Evolutionary conservation across 805 yeast species (phyloP).

Genomic region (Suhomyces emberorum): DNA sequence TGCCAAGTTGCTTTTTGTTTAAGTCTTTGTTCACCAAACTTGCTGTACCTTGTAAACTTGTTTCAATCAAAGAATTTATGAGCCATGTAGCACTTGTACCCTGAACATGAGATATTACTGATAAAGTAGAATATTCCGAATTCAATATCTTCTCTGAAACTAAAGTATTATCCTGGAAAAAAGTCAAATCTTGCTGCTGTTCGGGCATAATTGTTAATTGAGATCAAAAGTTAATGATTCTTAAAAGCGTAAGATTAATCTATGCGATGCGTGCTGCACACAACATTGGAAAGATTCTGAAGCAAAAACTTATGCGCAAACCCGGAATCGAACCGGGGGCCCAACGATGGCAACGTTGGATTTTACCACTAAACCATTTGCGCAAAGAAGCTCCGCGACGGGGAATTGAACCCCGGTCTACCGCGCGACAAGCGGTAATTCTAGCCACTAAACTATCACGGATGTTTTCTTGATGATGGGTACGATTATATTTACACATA

Average conservation of each 20-base stretch:
- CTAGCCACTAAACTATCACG: slow-evolving; percentile 19
- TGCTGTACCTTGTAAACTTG: slow-evolving; percentile 45
- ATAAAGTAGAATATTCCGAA: slow-evolving; percentile 12
- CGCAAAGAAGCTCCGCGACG: slow-evolving; percentile 15
- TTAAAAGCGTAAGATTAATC: too few species aligned
- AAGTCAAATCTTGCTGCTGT: slow-evolving; percentile 49
- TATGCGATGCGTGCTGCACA: too few species aligned
- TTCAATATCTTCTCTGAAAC: slow-evolving; percentile 22
- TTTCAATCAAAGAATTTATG: slow-evolving; percentile 51
- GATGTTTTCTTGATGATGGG: too few species aligned
- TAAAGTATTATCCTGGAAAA: slow-evolving; percentile 52
- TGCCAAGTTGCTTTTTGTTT: slow-evolving; percentile 12
- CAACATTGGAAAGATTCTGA: not conserved
- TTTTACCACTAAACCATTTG: slow-evolving; percentile 9
- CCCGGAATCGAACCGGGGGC: slow-evolving; percentile 10
- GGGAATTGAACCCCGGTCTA: slow-evolving; percentile 21
- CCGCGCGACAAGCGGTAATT: slow-evolving; percentile 21
- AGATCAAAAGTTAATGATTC: too few species aligned
- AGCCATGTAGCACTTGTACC: slow-evolving; percentile 70
- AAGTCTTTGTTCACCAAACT: slow-evolving; percentile 36
- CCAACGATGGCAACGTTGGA: slow-evolving; percentile 10
- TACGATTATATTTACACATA: too few species aligned
- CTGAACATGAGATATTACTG: slow-evolving; percentile 31
- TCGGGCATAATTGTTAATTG: too few species aligned
- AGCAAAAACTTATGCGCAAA: slow-evolving; percentile 6